Percentiles rank a stretch among this genome's conserved stretches.
Conservation (phyloP, 495 filamentous ascomycete genomes). For the Penicillium tannophilum region DNA sequence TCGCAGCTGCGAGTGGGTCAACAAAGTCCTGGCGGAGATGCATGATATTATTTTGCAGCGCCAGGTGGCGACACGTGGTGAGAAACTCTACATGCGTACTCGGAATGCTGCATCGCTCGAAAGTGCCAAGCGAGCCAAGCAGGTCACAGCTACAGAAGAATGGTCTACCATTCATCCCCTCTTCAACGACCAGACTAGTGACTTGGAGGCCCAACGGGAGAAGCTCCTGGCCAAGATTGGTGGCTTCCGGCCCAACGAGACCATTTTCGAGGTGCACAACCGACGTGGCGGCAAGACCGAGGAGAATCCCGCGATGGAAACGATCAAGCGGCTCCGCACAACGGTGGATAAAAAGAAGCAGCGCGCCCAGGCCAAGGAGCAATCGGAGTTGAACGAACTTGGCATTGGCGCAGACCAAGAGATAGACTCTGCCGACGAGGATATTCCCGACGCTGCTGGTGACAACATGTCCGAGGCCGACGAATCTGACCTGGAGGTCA, state of each 20-base stretch:
- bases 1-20: slow-evolving; percentile 73
- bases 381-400: slow-evolving; percentile 31
- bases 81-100: slow-evolving; percentile 88
- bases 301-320: slow-evolving; percentile 68
- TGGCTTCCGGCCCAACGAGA: slow-evolving; percentile 85
- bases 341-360: slow-evolving; percentile 49
- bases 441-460: slow-evolving; percentile 40
- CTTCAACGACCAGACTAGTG: slow-evolving; percentile 67
- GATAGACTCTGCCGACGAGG: slow-evolving; percentile 37
- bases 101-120: slow-evolving; percentile 84
- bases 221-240: slow-evolving; percentile 85
- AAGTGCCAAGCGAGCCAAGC: slow-evolving; percentile 82
- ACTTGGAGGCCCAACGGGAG: slow-evolving; percentile 69
- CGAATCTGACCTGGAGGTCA: slow-evolving; percentile 79
- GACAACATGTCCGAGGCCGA: slow-evolving; percentile 70
- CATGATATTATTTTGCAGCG: slow-evolving; percentile 71
- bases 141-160: slow-evolving; percentile 64
- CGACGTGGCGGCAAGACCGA: slow-evolving; percentile 58
- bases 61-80: slow-evolving; percentile 78
- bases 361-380: slow-evolving; percentile 33
- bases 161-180: slow-evolving; percentile 74
- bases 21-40: slow-evolving; percentile 72
- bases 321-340: slow-evolving; percentile 72
- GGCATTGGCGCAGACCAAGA: slow-evolving; percentile 33
- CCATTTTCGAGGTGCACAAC: slow-evolving; percentile 89